Evolutionary conservation across 495 filamentous ascomycete genomes (phyloP).

Genomic region (Neurospora sublineolata): DNA sequence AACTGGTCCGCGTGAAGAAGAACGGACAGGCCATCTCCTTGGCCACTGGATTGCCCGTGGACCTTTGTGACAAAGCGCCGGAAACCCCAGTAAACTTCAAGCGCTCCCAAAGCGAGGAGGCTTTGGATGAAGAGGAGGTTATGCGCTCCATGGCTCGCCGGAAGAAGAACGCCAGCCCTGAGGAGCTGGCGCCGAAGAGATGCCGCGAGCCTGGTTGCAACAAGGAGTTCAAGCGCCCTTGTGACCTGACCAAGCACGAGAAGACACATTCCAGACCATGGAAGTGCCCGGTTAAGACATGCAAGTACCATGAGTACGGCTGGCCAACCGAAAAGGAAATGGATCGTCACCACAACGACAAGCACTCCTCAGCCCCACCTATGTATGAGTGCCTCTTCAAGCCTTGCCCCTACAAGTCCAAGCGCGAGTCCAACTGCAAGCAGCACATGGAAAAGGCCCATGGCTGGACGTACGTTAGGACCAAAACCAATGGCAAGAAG

Average conservation of each 20-base stretch:
- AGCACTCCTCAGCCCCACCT: slow-evolving; percentile 66
- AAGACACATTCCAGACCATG: slow-evolving; percentile 94
- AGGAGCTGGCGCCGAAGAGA: slow-evolving; percentile 60
- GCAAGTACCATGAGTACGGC: slow-evolving; percentile 77
- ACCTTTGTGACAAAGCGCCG: slow-evolving; percentile 34
- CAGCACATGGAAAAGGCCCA: slow-evolving; percentile 99
- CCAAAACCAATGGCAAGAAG: slow-evolving; percentile 72
- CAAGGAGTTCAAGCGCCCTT: slow-evolving; percentile 86
- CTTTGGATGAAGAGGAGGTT: slow-evolving; percentile 60
- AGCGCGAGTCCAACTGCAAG: slow-evolving; percentile 95
- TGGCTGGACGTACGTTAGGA: slow-evolving; percentile 76
- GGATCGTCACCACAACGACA: slow-evolving; percentile 90
- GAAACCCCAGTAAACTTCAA: slow-evolving; percentile 41
- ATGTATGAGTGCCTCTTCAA: slow-evolving; percentile 74
- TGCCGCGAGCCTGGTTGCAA: slow-evolving; percentile 59
- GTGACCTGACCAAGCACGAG: slow-evolving; percentile 89
- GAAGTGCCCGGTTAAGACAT: slow-evolving; percentile 71
- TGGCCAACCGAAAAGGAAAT: slow-evolving; percentile 98
- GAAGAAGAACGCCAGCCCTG: slow-evolving; percentile 63
- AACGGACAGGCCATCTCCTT: slow-evolving; percentile 68
- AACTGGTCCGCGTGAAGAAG: slow-evolving; percentile 65
- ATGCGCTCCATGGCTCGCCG: slow-evolving; percentile 81
- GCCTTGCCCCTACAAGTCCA: slow-evolving; percentile 85
- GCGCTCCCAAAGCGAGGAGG: slow-evolving; percentile 48
- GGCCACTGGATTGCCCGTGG: slow-evolving; percentile 44